Evolutionary conservation across 78 protist species (phyloP).

Genomic region (Chrysochromulina tobinii): DNA sequence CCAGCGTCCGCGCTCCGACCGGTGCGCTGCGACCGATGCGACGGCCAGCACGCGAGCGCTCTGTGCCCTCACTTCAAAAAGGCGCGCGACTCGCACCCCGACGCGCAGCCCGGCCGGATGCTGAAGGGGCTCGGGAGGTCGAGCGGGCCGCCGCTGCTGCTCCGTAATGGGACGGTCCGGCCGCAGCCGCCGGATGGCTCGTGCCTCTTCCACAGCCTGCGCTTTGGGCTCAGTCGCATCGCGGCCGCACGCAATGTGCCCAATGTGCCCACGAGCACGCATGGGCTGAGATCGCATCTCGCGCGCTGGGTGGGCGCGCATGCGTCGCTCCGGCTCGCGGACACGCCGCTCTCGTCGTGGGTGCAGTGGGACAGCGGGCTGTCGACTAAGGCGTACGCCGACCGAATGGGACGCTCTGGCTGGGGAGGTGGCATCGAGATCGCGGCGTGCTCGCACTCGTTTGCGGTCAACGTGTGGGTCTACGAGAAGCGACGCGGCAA

Average conservation of each 20-base stretch:
- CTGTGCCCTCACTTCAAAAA: constrained; percentile 9
- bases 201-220: constrained; percentile 32
- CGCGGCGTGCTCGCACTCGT: neutral
- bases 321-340: neutral
- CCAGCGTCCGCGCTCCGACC: too few species aligned
- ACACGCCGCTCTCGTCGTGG: constrained; percentile 23
- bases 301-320: neutral
- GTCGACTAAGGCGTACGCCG: neutral
- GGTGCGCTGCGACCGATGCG: constrained; percentile 32
- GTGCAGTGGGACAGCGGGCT: constrained; percentile 30
- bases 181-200: constrained; percentile 40
- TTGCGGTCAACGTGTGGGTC: constrained; percentile 6
- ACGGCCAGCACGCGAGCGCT: constrained; percentile 23
- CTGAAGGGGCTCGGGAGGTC: neutral
- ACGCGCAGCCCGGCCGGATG: neutral
- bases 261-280: neutral
- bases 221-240: neutral
- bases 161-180: neutral
- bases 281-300: neutral
- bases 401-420: neutral
- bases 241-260: neutral
- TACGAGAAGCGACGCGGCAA: constrained; percentile 8
- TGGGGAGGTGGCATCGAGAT: constrained; percentile 54
- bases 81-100: constrained; percentile 39
- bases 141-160: neutral